Conservation (phyloP, 148 eudicot genomes). For the Salicornia ramosissima region DNA sequence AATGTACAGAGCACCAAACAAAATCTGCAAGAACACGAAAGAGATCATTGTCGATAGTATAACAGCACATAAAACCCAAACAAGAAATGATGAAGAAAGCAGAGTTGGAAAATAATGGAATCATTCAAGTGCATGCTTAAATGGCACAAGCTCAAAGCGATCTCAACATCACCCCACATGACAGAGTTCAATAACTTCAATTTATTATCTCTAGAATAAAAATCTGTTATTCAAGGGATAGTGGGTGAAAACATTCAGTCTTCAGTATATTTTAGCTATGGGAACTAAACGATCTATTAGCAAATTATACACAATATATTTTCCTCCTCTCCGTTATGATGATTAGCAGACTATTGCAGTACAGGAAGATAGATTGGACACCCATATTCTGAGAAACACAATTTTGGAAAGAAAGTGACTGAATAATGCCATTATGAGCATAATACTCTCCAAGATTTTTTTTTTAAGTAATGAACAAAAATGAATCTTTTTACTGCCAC, state of each 20-base stretch:
- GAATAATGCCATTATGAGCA: neutral
- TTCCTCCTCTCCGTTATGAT: neutral
- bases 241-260: neutral
- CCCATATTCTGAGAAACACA: neutral
- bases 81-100: neutral
- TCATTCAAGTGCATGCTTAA: neutral
- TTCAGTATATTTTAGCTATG: too few species aligned
- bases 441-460: conserved; percentile 1
- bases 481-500: neutral
- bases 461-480: neutral
- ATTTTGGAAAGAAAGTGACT: neutral
- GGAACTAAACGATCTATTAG: neutral
- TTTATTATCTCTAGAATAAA: neutral
- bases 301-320: too few species aligned
- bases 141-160: neutral
- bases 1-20: conserved; percentile 76
- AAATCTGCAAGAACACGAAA: conserved; percentile 53
- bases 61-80: neutral
- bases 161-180: neutral
- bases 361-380: neutral
- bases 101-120: neutral
- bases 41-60: conserved; percentile 1
- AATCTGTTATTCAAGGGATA: neutral
- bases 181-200: neutral
- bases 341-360: neutral